A percentile compares a stretch with the other conserved stretches of the same genome.
phyloP scores from a whole-genome alignment of 768 basidiomycete genomes.

The Russula griseocarnosa region DNA sequence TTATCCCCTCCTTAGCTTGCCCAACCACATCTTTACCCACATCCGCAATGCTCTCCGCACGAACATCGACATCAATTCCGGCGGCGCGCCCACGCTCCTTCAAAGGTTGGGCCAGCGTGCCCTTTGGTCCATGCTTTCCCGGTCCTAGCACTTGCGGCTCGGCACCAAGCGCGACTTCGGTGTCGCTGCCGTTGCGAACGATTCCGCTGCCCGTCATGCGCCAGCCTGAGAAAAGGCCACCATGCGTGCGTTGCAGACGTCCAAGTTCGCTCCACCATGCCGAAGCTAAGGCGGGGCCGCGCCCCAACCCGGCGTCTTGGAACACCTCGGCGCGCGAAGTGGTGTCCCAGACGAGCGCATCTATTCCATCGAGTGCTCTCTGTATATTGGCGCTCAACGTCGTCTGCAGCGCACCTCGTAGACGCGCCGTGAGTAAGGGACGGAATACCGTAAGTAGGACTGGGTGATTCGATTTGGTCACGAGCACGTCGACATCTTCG shows the following conservation, averaged over 20 bases:
- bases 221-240: conserved; percentile 43
- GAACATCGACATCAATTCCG: conserved; percentile 32
- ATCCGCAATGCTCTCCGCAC: conserved; percentile 30
- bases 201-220: conserved; percentile 61
- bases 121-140: conserved; percentile 64
- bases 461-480: conserved; percentile 61
- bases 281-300: conserved; percentile 48
- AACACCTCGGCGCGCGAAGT: conserved; percentile 58
- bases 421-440: conserved; percentile 52
- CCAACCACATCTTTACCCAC: conserved; percentile 32
- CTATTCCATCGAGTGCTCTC: conserved; percentile 48
- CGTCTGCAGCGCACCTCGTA: conserved; percentile 58
- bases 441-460: conserved; percentile 59
- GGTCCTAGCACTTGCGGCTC: conserved; percentile 70
- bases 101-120: conserved; percentile 45
- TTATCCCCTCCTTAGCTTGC: conserved; percentile 32
- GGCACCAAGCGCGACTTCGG: conserved; percentile 59
- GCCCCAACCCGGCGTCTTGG: conserved; percentile 54
- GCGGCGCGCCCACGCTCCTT: conserved; percentile 36
- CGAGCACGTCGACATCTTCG: conserved; percentile 50
- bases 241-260: conserved; percentile 42
- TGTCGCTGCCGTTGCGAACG: conserved; percentile 41
- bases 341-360: conserved; percentile 58
- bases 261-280: conserved; percentile 71
- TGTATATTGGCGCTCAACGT: conserved; percentile 55